phyloP scores from a whole-genome alignment of 352 stramenopile genomes.

The Globisporangium mamillatum region DNA sequence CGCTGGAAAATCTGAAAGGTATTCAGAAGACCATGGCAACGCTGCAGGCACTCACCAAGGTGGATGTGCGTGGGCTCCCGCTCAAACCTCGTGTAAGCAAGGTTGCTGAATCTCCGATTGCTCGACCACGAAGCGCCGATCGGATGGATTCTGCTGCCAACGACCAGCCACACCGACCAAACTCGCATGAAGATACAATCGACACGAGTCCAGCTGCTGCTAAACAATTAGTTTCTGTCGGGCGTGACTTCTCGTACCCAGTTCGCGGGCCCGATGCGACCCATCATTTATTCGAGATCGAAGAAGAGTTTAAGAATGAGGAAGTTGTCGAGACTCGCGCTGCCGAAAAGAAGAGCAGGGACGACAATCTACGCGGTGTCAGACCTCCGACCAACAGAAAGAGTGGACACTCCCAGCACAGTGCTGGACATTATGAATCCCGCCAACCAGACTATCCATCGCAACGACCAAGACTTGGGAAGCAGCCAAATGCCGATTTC shows the following conservation, averaged over 20 bases:
- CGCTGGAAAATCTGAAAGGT: slow-evolving; percentile 15
- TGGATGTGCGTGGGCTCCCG: slow-evolving; percentile 16
- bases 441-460: slow-evolving; percentile 4
- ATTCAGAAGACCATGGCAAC: slow-evolving; percentile 17
- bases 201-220: neutral
- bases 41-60: slow-evolving; percentile 12
- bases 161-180: neutral
- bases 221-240: neutral
- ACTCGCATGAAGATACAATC: neutral
- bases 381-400: neutral
- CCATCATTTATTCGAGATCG: neutral
- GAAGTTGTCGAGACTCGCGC: neutral
- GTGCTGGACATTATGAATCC: slow-evolving; percentile 1
- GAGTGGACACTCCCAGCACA: neutral
- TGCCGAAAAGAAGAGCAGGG: neutral
- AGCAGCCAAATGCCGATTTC: neutral
- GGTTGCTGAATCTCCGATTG: neutral
- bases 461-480: neutral
- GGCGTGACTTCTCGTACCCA: neutral
- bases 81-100: slow-evolving; percentile 8
- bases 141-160: neutral
- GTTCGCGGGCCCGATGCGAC: neutral
- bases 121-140: slow-evolving; percentile 2
- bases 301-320: slow-evolving; percentile 6
- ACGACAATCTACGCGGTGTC: neutral